phyloP scores from a whole-genome alignment of 441 rosid genomes.

The Adansonia grandidieri region DNA sequence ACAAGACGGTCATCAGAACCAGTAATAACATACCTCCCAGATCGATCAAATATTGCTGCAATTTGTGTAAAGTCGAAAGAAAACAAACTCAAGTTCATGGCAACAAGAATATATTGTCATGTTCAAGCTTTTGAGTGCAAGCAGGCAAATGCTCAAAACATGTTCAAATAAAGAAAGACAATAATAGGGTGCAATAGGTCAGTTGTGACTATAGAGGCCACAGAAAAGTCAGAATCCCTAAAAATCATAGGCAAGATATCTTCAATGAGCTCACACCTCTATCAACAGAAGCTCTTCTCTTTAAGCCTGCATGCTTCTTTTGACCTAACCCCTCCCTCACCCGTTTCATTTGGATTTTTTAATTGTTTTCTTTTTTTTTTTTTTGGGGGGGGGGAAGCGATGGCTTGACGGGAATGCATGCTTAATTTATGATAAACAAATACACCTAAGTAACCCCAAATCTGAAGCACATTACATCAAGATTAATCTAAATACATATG shows the following conservation, averaged over 20 bases:
- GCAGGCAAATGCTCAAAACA: neutral
- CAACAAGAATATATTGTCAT: neutral
- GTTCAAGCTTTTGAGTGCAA: neutral
- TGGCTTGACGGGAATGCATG: neutral
- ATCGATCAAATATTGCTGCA: slow-evolving; percentile 97
- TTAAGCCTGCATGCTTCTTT: too few relatives aligned
- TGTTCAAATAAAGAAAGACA: neutral
- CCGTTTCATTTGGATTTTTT: neutral
- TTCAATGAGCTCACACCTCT: neutral
- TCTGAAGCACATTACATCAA: neutral
- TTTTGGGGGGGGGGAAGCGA: neutral
- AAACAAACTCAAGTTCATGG: slow-evolving; percentile 16
- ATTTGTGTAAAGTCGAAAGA: slow-evolving; percentile 35
- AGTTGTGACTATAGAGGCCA: neutral
- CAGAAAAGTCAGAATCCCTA: neutral
- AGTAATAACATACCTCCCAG: slow-evolving; percentile 95
- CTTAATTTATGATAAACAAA: slow-evolving; percentile 10
- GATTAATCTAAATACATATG: neutral
- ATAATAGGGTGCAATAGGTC: neutral
- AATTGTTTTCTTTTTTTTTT: neutral
- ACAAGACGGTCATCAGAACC: slow-evolving; percentile 99
- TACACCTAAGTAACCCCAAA: neutral
- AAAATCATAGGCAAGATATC: neutral
- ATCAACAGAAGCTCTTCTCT: neutral
- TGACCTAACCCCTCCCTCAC: neutral